phyloP scores from a whole-genome alignment of 441 rosid species.

The Pelargonium fulgidum region DNA sequence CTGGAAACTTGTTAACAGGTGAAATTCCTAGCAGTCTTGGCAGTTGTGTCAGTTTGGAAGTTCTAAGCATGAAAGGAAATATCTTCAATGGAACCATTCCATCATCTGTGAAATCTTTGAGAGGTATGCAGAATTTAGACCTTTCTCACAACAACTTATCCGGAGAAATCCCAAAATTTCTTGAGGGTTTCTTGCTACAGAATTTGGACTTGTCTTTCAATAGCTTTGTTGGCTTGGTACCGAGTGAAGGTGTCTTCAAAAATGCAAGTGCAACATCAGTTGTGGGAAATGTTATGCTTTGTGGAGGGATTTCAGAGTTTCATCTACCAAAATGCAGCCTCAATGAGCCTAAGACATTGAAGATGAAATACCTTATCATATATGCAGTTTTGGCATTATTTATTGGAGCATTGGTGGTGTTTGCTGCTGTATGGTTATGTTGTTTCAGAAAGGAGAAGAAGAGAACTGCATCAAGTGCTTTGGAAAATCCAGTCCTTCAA shows the following conservation, averaged over 20 bases:
- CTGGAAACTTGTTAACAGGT: constrained; percentile 17
- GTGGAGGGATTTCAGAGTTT: constrained; percentile 24
- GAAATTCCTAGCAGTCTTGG: constrained; percentile 20
- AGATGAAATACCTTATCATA: background rate
- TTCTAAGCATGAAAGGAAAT: constrained; percentile 20
- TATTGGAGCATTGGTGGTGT: no score
- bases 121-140: constrained; percentile 17
- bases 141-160: constrained; percentile 24
- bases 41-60: constrained; percentile 14
- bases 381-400: no score
- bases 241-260: constrained; percentile 20
- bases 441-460: background rate
- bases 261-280: constrained; percentile 21
- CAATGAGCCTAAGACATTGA: background rate
- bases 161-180: constrained; percentile 17
- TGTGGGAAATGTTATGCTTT: constrained; percentile 20
- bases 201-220: constrained; percentile 23
- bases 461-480: background rate
- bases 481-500: background rate
- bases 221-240: constrained; percentile 20
- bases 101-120: constrained; percentile 1
- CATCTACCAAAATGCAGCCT: constrained; percentile 19
- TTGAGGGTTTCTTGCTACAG: constrained; percentile 1
- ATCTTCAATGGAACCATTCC: constrained; percentile 24
- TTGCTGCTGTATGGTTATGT: no score